Evolutionary conservation across 192 early-diverging fungal species (phyloP).

Genomic region (Linnemannia elongata): DNA sequence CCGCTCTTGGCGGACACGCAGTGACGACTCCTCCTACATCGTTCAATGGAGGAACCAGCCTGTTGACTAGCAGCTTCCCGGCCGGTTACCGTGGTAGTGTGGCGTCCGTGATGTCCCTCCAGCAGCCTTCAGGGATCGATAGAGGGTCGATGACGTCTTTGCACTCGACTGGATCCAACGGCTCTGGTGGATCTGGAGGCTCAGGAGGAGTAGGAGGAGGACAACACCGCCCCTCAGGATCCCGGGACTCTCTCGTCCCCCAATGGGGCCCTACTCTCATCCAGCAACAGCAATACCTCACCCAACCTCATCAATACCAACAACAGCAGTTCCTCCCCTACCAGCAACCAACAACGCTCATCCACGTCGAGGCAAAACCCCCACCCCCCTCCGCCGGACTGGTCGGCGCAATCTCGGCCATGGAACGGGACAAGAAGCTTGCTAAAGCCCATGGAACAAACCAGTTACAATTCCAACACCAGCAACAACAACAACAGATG

Average conservation of each 20-base stretch:
- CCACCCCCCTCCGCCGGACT: conserved; percentile 51
- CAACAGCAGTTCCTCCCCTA: conserved; percentile 5
- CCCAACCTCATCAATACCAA: background rate
- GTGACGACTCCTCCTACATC: background rate
- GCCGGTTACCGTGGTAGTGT: conserved; percentile 38
- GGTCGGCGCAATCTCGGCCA: conserved; percentile 40
- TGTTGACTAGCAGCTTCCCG: conserved; percentile 47
- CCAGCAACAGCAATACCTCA: conserved; percentile 1
- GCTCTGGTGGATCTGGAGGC: background rate
- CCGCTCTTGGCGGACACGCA: background rate
- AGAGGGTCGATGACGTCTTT: conserved; percentile 22
- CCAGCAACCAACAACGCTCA: conserved; percentile 15
- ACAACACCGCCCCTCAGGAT: conserved; percentile 2
- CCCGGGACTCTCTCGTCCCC: background rate
- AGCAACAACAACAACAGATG: conserved; percentile 43
- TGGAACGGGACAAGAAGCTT: conserved; percentile 54
- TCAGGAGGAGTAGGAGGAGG: background rate
- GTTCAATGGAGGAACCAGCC: background rate
- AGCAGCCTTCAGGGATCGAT: conserved; percentile 7
- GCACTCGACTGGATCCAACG: conserved; percentile 32
- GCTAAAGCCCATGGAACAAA: conserved; percentile 51
- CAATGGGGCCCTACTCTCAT: background rate
- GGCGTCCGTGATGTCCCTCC: conserved; percentile 11
- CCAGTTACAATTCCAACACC: conserved; percentile 45
- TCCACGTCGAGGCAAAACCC: conserved; percentile 53